Evolutionary conservation across 1,139 yeast genomes (phyloP).

Genomic region (Zygosaccharomyces sapae): DNA sequence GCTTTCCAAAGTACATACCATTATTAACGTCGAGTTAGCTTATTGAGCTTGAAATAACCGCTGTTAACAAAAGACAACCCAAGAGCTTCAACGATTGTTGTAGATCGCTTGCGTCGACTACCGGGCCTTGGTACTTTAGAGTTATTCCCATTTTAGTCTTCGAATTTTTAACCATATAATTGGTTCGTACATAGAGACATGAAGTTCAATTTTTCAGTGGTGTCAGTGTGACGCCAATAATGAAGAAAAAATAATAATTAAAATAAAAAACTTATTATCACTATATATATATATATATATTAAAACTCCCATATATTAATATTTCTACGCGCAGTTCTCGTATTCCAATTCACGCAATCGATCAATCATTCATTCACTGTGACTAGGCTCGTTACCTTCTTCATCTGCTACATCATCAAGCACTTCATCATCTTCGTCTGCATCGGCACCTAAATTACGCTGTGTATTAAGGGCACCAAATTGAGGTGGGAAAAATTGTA

Average conservation of each 20-base stretch:
- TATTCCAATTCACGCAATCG: not conserved
- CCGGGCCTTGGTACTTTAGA: not conserved
- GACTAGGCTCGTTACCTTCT: conserved; percentile 5
- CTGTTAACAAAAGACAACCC: not conserved
- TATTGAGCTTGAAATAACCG: not conserved
- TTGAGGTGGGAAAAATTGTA: conserved; percentile 27
- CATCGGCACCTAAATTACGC: conserved; percentile 10
- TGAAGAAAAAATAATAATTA: not conserved
- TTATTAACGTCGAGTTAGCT: not conserved
- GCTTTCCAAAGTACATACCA: conserved; percentile 8
- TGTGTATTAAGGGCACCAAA: conserved; percentile 16
- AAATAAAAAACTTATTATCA: no score
- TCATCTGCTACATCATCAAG: conserved; percentile 12
- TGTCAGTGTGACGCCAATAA: conserved; percentile 1
- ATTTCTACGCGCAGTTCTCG: not conserved
- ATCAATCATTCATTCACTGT: conserved; percentile 4
- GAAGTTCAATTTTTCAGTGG: not conserved
- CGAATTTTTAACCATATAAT: conserved; percentile 4
- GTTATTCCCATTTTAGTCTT: not conserved
- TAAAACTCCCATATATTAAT: not conserved
- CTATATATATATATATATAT: no score
- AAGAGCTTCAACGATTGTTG: not conserved
- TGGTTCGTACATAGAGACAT: conserved; percentile 9
- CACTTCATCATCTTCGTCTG: conserved; percentile 16
- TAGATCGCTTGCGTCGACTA: not conserved